Evolutionary conservation across 495 filamentous ascomycete genomes (phyloP), one percentile per base, ranked within the genome.

Genomic region (Usnea hakonensis): DNA sequence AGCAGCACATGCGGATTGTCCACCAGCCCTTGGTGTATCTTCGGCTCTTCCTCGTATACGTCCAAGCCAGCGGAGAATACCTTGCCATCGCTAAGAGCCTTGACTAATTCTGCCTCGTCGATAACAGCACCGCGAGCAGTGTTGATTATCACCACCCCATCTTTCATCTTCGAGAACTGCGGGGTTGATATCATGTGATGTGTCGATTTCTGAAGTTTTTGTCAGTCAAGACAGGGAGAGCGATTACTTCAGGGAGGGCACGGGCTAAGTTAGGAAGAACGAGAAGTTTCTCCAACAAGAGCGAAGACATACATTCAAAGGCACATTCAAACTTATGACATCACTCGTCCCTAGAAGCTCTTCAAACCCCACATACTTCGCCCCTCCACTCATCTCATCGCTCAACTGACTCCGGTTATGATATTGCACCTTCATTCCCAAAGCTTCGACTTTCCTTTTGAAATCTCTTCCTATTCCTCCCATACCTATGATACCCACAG

Each of bases 401-500:
- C 73, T 78, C 54, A 87, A 67, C 59, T 77, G 70, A 17, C 72
- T 73, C 10, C 79, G 77, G 70, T 92, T 93, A 65, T 89, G 77
- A 65, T 93, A 93, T 36, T 83, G 76, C 6, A 88, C 80, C 55
- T 72, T 78, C 85, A 89, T 87, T 0, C 84, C 84, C 67, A 89
- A 85, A 10, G 78, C 82, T 64, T 76, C 74, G 0, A 80, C 84
- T 71, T 81, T 80, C 59, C 71, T 74, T 67, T 84, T 75, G 66
- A 83, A 55, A 61, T 83, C 80, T 5, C 82, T 77, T 1, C 91
- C 91, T 57, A 96, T 96, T 0, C 90, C 90, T 11, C 91, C 91
- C 88, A 95, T 92, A 10, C 91, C 91, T 41, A 96, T 69, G 61
- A 95, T 89, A 0, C 88, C 88, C 4, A 89, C 76, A 43, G 80